Conservation (phyloP, 331 rosid genomes). For the Cydonia oblonga region DNA sequence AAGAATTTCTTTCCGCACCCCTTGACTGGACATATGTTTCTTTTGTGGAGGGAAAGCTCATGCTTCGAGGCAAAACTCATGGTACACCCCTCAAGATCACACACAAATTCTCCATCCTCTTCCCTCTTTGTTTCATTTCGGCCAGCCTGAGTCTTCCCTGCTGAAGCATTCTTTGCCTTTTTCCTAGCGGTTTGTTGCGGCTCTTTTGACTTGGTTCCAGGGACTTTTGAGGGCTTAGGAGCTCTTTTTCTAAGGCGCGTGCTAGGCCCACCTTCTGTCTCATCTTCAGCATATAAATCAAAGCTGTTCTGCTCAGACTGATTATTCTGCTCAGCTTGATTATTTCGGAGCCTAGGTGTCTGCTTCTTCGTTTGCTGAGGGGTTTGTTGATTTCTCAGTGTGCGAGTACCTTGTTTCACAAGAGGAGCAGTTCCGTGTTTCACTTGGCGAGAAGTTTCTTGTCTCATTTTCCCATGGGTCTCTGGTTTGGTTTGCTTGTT, state of each 20-base stretch:
- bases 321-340: conserved; percentile 1
- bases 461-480: conserved; percentile 26
- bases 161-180: conserved; percentile 43
- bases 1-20: conserved; percentile 90
- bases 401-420: conserved; percentile 31
- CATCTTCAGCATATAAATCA: conserved; percentile 38
- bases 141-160: conserved; percentile 36
- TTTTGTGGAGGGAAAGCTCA: conserved; percentile 63
- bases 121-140: conserved; percentile 30
- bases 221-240: conserved; percentile 29
- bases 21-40: conserved; percentile 73
- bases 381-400: conserved; percentile 25
- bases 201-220: conserved; percentile 38
- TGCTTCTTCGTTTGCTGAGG: conserved; percentile 31
- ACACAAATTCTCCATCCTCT: conserved; percentile 44
- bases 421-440: conserved; percentile 34
- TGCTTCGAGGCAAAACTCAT: conserved; percentile 72
- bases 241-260: conserved; percentile 75
- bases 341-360: conserved; percentile 25
- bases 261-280: conserved; percentile 68
- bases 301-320: conserved; percentile 15
- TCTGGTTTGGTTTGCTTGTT: conserved; percentile 32
- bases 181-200: conserved; percentile 42
- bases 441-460: conserved; percentile 23
- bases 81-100: conserved; percentile 81